Evolutionary conservation across 345 rosid species (phyloP).

Genomic region (Psidium guajava): DNA sequence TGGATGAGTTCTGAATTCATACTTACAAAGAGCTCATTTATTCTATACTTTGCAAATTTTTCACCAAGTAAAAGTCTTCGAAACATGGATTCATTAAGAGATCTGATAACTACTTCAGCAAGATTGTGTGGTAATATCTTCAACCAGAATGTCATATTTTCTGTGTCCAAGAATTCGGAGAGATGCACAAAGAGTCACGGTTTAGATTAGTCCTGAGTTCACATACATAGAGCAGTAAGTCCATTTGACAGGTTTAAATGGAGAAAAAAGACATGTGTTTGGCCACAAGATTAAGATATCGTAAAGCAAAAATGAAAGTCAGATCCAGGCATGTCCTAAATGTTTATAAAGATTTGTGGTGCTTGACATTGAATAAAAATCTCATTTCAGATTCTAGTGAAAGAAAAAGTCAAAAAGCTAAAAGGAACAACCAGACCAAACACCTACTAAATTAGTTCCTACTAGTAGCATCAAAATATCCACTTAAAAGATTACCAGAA

Average conservation of each 20-base stretch:
- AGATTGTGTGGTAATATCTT: not conserved
- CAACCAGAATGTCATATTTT: not conserved
- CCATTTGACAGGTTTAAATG: not conserved
- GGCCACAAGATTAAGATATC: not conserved
- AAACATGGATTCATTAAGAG: not conserved
- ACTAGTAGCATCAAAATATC: not conserved
- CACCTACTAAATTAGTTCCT: not conserved
- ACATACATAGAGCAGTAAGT: not conserved
- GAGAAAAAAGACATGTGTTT: not conserved
- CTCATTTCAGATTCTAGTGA: not conserved
- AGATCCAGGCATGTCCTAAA: not conserved
- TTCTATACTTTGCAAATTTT: not conserved
- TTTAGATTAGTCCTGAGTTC: not conserved
- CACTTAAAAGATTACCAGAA: not conserved
- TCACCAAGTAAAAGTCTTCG: not conserved
- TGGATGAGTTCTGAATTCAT: not conserved
- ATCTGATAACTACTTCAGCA: not conserved
- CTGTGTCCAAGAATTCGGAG: not conserved
- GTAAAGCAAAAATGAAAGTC: not conserved
- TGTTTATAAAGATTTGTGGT: not conserved
- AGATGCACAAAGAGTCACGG: not conserved
- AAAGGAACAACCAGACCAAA: not conserved
- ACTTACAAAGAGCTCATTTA: not conserved
- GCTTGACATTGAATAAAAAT: not conserved
- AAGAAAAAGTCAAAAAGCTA: not conserved